A percentile compares a stretch with the other conserved stretches of the same genome.
Conservation (phyloP, 495 filamentous ascomycete species). For the Hyaloscypha variabilis region DNA sequence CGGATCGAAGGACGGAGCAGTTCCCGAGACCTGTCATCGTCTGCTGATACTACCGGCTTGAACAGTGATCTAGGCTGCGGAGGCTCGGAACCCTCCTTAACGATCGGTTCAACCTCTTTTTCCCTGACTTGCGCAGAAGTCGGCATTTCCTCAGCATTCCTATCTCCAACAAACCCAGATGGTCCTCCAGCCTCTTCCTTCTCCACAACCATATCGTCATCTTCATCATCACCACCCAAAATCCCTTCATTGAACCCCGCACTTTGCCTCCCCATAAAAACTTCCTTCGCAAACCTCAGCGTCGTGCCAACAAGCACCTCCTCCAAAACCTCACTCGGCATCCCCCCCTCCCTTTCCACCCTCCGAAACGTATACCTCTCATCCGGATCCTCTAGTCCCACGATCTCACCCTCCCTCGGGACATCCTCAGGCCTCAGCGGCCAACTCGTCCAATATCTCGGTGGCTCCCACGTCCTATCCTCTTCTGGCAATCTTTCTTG, state of each 20-base stretch:
- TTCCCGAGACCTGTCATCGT: slow-evolving; percentile 63
- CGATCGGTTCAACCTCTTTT: neutral
- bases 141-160: neutral
- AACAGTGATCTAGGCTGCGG: slow-evolving; percentile 8
- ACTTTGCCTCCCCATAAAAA: neutral
- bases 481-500: slow-evolving; percentile 24
- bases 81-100: slow-evolving; percentile 5
- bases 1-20: slow-evolving; percentile 66
- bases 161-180: neutral
- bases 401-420: slow-evolving; percentile 54
- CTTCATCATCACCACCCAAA: neutral
- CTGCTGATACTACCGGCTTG: slow-evolving; percentile 50
- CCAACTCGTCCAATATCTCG: slow-evolving; percentile 76
- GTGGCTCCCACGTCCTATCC: slow-evolving; percentile 44
- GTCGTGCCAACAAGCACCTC: slow-evolving; percentile 67
- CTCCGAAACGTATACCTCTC: slow-evolving; percentile 49
- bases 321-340: slow-evolving; percentile 62
- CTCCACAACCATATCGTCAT: neutral
- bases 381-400: slow-evolving; percentile 45
- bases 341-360: slow-evolving; percentile 40
- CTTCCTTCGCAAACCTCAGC: slow-evolving; percentile 16
- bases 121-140: neutral
- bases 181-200: neutral
- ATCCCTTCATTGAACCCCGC: slow-evolving; percentile 6
- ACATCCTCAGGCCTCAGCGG: slow-evolving; percentile 63